These are phyloP conservation scores for Ceratobasidium sp. DNA, from an alignment of 1,284 basidiomycete species.

Conservation along the genomic window DNA sequence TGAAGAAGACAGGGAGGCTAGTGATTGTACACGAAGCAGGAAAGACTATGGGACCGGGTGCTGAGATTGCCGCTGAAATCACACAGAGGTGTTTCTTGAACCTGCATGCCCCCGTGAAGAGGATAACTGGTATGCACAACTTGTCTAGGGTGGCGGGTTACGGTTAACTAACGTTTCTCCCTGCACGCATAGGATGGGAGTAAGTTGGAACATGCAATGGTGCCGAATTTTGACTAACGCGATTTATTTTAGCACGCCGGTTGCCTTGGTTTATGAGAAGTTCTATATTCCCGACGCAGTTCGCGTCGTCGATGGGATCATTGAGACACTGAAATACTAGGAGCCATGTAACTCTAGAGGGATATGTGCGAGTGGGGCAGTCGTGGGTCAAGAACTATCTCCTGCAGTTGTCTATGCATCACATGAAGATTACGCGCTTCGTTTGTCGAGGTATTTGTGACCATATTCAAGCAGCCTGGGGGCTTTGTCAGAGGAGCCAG, in stretches of 20 bases:
- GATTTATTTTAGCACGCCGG: slow-evolving; percentile 65
- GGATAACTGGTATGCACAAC: slow-evolving; percentile 76
- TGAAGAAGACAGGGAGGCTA: slow-evolving; percentile 79
- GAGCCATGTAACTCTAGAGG: not conserved
- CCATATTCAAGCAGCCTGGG: slow-evolving; percentile 60
- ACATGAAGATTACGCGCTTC: slow-evolving; percentile 9
- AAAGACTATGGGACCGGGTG: slow-evolving; percentile 82
- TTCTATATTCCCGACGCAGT: slow-evolving; percentile 89
- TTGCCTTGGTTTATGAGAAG: slow-evolving; percentile 84
- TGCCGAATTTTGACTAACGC: slow-evolving; percentile 38
- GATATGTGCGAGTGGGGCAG: not conserved
- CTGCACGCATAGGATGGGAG: slow-evolving; percentile 28
- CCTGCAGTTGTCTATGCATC: not conserved
- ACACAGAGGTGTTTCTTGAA: slow-evolving; percentile 86
- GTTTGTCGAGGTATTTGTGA: slow-evolving; percentile 57
- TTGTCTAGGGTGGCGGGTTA: slow-evolving; percentile 4
- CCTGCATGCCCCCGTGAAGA: slow-evolving; percentile 83
- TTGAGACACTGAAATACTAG: slow-evolving; percentile 81
- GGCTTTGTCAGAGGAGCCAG: slow-evolving; percentile 7
- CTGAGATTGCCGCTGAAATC: slow-evolving; percentile 85
- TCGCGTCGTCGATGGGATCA: slow-evolving; percentile 79
- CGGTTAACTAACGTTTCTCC: slow-evolving; percentile 1
- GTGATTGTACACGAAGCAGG: slow-evolving; percentile 93
- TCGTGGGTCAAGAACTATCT: not conserved
- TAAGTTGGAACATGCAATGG: slow-evolving; percentile 1